These are phyloP conservation scores for Nothopassalora personata DNA, from an alignment of 2,329 filamentous ascomycete species.

Conservation along the genomic window DNA sequence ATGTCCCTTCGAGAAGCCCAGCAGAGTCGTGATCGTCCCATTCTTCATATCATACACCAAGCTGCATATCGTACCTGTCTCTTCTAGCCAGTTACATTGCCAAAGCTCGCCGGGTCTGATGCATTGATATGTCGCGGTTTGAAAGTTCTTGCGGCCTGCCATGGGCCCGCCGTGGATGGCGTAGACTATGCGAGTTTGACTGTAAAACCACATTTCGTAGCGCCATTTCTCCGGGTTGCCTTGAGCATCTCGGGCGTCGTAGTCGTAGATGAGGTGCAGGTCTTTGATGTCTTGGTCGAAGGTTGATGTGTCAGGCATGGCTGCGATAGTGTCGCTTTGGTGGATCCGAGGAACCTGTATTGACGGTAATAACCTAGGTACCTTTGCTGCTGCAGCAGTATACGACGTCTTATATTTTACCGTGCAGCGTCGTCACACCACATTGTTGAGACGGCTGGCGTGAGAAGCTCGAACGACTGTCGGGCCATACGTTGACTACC, in stretches of 20 bases:
- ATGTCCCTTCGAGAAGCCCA: constrained; percentile 51
- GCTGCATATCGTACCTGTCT: constrained; percentile 54
- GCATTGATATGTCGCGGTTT: constrained; percentile 53
- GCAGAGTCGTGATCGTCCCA: constrained; percentile 47
- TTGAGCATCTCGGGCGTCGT: constrained; percentile 41
- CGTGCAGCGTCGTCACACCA: background rate
- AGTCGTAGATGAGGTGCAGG: constrained; percentile 54
- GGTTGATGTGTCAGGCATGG: background rate
- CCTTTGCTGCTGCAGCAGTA: background rate
- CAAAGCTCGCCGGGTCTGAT: constrained; percentile 54
- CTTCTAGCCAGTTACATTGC: constrained; percentile 58
- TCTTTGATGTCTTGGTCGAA: constrained; percentile 51
- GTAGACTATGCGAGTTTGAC: constrained; percentile 47
- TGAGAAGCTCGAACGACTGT: background rate
- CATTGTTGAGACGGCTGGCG: background rate
- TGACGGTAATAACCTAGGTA: background rate
- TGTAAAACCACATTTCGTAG: constrained; percentile 58
- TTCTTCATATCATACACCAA: constrained; percentile 52
- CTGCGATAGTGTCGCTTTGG: background rate
- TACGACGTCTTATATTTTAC: background rate
- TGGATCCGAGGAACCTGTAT: background rate
- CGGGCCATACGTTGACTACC: background rate
- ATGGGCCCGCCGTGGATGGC: constrained; percentile 57
- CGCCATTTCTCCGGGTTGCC: constrained; percentile 55
- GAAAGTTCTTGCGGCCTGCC: constrained; percentile 51